phyloP scores from a whole-genome alignment of 192 early-diverging fungal genomes.

The Geranomyces variabilis region DNA sequence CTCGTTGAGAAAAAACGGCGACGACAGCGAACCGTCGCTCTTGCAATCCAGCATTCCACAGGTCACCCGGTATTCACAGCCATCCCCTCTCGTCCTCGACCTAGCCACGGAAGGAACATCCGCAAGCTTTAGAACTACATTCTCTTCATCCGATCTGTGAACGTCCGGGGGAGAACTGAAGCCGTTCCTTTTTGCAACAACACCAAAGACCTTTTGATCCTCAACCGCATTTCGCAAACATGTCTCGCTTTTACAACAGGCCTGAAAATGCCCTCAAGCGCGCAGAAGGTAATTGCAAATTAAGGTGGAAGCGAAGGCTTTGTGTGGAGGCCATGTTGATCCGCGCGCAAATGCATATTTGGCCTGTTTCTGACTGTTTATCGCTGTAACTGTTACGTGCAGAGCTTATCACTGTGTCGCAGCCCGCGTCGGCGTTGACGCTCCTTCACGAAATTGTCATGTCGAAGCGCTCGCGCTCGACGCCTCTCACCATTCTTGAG shows the following conservation, averaged over 20 bases:
- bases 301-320: no score
- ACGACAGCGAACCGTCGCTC: not conserved
- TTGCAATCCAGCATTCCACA: not conserved
- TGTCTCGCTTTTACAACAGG: conserved; percentile 57
- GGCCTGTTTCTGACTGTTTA: not conserved
- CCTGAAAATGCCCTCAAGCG: conserved; percentile 90
- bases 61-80: conserved; percentile 14
- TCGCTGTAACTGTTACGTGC: not conserved
- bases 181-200: not conserved
- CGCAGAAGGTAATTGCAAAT: conserved; percentile 73
- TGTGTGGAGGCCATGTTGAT: no score
- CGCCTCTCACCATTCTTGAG: conserved; percentile 79
- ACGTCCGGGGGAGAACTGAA: conserved; percentile 31
- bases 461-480: conserved; percentile 84
- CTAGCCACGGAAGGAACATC: conserved; percentile 7
- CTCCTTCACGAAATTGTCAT: conserved; percentile 92
- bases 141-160: conserved; percentile 6
- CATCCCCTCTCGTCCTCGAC: not conserved
- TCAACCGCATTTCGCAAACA: conserved; percentile 35
- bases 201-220: not conserved
- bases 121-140: not conserved
- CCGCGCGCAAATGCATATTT: not conserved
- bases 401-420: conserved; percentile 84
- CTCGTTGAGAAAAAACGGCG: not conserved
- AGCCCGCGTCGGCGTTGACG: conserved; percentile 80